Evolutionary conservation across 2,329 filamentous ascomycete species (phyloP).

Genomic region (Magnaporthiopsis poae): DNA sequence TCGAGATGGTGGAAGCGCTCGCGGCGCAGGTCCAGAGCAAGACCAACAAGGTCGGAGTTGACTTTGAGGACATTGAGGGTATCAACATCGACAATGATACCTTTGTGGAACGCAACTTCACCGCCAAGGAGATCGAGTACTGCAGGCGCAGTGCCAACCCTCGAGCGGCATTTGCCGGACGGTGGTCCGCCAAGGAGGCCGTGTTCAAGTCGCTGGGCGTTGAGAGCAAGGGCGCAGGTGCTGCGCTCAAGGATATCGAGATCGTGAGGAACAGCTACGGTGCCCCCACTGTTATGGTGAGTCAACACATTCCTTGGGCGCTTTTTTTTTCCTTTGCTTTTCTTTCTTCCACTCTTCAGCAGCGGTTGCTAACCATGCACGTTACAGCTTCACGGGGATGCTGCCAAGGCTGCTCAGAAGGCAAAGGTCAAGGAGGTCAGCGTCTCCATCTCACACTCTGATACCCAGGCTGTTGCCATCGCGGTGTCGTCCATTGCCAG

Average conservation of each 20-base stretch:
- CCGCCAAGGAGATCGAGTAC: slow-evolving; percentile 70
- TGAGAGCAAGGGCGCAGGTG: slow-evolving; percentile 74
- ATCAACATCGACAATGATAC: slow-evolving; percentile 91
- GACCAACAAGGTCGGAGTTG: slow-evolving; percentile 79
- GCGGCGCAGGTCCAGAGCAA: slow-evolving; percentile 53
- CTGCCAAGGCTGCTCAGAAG: slow-evolving; percentile 70
- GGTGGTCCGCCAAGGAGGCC: slow-evolving; percentile 96
- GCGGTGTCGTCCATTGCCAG: slow-evolving; percentile 54
- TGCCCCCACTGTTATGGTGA: slow-evolving; percentile 75
- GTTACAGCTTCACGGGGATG: slow-evolving; percentile 70
- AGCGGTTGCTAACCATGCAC: neutral
- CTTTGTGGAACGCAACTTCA: slow-evolving; percentile 93
- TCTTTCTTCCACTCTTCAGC: neutral
- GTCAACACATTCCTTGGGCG: slow-evolving; percentile 21
- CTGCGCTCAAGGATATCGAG: slow-evolving; percentile 88
- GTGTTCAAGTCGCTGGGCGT: slow-evolving; percentile 97
- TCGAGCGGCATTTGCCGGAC: slow-evolving; percentile 83
- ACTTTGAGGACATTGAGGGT: slow-evolving; percentile 78
- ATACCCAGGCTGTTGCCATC: slow-evolving; percentile 87
- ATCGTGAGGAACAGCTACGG: slow-evolving; percentile 72
- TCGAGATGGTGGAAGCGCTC: slow-evolving; percentile 67
- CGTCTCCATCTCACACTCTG: slow-evolving; percentile 92
- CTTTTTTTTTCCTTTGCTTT: too few relatives aligned
- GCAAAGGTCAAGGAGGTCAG: slow-evolving; percentile 80
- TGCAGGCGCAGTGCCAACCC: slow-evolving; percentile 59